phyloP scores from a whole-genome alignment of 805 yeast species.

The Candida vaughaniae region DNA sequence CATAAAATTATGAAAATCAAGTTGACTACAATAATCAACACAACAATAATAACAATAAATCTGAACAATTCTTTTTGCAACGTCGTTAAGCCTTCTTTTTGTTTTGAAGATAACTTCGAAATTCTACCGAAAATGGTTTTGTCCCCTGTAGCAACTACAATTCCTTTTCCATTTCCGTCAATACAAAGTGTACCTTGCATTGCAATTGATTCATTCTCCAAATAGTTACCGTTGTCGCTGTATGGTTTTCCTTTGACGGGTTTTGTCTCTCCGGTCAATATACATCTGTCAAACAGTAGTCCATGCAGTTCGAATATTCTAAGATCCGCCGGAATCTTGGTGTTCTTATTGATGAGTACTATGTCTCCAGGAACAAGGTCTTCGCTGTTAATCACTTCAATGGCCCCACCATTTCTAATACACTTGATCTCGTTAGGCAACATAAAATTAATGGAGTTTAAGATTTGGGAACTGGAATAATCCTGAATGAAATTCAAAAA shows the following conservation, averaged over 20 bases:
- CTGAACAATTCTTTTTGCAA: slow-evolving; percentile 41
- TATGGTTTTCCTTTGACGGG: slow-evolving; percentile 31
- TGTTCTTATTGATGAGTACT: slow-evolving; percentile 35
- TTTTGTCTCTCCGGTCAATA: slow-evolving; percentile 50
- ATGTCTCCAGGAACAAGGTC: slow-evolving; percentile 47
- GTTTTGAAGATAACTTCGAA: slow-evolving; percentile 40
- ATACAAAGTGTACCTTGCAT: slow-evolving; percentile 47
- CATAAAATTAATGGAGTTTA: slow-evolving; percentile 47
- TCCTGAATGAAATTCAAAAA: slow-evolving; percentile 47
- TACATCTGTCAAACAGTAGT: slow-evolving; percentile 45
- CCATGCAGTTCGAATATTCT: slow-evolving; percentile 40
- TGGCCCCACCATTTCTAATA: slow-evolving; percentile 31
- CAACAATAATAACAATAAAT: slow-evolving; percentile 27
- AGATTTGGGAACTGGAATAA: slow-evolving; percentile 45
- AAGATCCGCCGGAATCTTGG: slow-evolving; percentile 48
- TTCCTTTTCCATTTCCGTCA: slow-evolving; percentile 43
- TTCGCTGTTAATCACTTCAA: slow-evolving; percentile 26
- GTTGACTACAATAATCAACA: slow-evolving; percentile 25
- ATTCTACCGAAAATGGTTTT: slow-evolving; percentile 47
- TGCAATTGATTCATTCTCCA: slow-evolving; percentile 44
- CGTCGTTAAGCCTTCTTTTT: slow-evolving; percentile 40
- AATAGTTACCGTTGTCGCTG: slow-evolving; percentile 33
- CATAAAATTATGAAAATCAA: slow-evolving; percentile 36
- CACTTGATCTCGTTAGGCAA: slow-evolving; percentile 39
- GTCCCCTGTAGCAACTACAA: slow-evolving; percentile 46